Conservation (phyloP, 1,284 basidiomycete species). For the Heliocybe sulcata region DNA sequence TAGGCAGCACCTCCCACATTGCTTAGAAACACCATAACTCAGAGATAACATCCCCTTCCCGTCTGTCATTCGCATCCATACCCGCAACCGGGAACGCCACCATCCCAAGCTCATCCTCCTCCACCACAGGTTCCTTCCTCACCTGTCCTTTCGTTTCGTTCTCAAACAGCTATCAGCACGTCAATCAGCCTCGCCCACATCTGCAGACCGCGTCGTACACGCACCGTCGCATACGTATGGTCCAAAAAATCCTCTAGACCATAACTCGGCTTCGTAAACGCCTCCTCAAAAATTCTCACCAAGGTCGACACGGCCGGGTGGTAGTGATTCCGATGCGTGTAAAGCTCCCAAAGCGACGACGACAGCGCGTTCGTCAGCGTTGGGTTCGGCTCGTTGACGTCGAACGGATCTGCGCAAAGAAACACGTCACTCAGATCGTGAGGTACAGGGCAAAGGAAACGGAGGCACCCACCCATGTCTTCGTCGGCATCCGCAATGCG, state of each 20-base stretch:
- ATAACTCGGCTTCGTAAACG: conserved; percentile 90
- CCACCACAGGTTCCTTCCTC: conserved; percentile 71
- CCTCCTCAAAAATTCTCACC: conserved; percentile 82
- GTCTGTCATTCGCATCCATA: too few relatives aligned
- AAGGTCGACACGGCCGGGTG: conserved; percentile 80
- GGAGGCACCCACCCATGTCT: conserved; percentile 27
- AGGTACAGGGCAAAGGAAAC: neutral
- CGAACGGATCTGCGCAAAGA: conserved; percentile 63
- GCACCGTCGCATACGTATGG: conserved; percentile 87
- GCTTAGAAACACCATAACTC: too few relatives aligned
- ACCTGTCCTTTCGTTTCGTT: conserved; percentile 79
- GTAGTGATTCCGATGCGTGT: conserved; percentile 79
- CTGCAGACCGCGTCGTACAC: conserved; percentile 22
- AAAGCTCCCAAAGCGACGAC: conserved; percentile 90
- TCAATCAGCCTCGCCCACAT: conserved; percentile 4
- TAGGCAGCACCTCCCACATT: too few relatives aligned
- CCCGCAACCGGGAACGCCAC: conserved; percentile 19
- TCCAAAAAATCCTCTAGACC: conserved; percentile 96
- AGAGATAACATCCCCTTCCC: too few relatives aligned
- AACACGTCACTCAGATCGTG: too few relatives aligned
- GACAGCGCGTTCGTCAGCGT: conserved; percentile 74
- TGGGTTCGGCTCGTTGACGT: conserved; percentile 65
- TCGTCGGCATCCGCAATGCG: conserved; percentile 40
- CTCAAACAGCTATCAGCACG: conserved; percentile 68
- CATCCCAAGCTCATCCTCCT: conserved; percentile 29